phyloP scores from a whole-genome alignment of 2,329 filamentous ascomycete species.

The Stachybotrys elegans region DNA sequence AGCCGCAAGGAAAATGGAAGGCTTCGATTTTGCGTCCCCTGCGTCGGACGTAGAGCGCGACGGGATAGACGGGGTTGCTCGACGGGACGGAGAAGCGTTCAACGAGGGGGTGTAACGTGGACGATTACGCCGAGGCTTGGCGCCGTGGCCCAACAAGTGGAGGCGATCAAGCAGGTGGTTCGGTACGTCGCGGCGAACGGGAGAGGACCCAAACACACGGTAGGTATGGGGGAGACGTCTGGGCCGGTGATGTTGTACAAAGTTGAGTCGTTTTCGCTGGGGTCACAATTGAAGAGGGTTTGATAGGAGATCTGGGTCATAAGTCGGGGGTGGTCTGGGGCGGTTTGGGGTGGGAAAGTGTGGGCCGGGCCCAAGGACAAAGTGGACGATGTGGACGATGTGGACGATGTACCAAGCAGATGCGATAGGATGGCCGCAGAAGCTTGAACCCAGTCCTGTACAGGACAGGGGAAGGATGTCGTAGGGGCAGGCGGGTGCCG shows the following conservation, averaged over 20 bases:
- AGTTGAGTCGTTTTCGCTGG: conserved; percentile 1
- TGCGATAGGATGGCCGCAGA: no score
- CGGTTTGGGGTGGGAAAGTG: conserved; percentile 6
- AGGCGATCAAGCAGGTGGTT: not conserved
- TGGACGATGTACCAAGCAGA: no score
- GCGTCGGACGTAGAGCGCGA: no score
- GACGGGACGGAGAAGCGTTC: no score
- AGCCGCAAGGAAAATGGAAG: no score
- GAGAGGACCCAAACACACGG: not conserved
- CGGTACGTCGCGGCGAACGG: not conserved
- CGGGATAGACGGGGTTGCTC: no score
- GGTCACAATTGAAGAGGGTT: conserved; percentile 1
- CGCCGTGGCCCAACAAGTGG: not conserved
- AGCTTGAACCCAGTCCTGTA: no score
- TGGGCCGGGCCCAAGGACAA: no score
- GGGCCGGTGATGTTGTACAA: not conserved
- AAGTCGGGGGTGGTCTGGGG: conserved; percentile 7
- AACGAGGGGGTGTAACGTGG: conserved; percentile 1
- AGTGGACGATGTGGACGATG: no score
- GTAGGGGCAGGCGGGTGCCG: no score
- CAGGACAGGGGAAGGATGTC: no score
- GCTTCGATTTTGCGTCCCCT: no score
- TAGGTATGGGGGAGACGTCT: not conserved
- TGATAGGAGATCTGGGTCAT: not conserved
- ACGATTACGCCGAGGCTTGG: not conserved